Evolutionary conservation across 108 stramenopile species (phyloP), one percentile per base, ranked within the genome.

Genomic region (Bacterosira constricta): DNA sequence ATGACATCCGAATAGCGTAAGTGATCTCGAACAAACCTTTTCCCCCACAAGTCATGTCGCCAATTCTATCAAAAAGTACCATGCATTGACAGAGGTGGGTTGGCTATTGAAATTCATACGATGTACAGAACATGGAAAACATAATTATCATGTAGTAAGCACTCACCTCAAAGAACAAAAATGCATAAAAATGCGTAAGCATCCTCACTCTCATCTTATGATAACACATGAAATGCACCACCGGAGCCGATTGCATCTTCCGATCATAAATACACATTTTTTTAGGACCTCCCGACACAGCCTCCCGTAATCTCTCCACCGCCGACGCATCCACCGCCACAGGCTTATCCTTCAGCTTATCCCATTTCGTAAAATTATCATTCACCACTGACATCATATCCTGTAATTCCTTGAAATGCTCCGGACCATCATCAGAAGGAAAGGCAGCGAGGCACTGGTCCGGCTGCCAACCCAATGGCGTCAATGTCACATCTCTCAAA

Each of bases 1-100:
- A 96, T 89, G n/a, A 90, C 92, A 80, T 96, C 93, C 39, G 71
- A 68, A 62, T 95, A 97, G 12, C 90, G 57, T 37, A 96, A 66
- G 79, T 89, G 83, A 70, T 95, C 96, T 6, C 96, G 61, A 0
- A 95, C 83, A 73, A 95, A 92, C n/a, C 96, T 80, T 56, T 93
- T 94, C 49, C 76, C 77, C 86, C 86, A 94, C 17, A 94, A 60
- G 71, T 94, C 92, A 31, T 85, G 78, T 53, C 81, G 71, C 83
- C 88, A 93, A 45, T 66, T 51, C 71, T 73, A 36, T 4, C n/a
- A n/a, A n/a, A n/a, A n/a, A n/a, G n/a, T n/a, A n/a, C n/a, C n/a
- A n/a, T n/a, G n/a, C n/a, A n/a, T n/a, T n/a, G n/a, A n/a, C n/a
- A n/a, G n/a, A n/a, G n/a, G n/a, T n/a, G n/a, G n/a, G n/a, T n/a